Conservation (phyloP, 1,284 basidiomycete species). For the Puccinia triticina region DNA sequence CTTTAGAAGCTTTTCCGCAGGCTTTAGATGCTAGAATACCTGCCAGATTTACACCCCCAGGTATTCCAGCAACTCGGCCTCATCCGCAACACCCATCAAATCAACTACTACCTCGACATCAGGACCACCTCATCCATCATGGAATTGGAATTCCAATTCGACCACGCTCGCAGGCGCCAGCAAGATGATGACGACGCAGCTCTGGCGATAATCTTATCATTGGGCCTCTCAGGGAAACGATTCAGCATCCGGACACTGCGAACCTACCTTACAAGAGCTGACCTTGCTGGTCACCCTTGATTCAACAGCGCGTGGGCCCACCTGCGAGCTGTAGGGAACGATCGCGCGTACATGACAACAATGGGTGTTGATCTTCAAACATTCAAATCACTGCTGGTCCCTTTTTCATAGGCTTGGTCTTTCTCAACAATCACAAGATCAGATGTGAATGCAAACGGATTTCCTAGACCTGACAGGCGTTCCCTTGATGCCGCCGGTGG, state of each 20-base stretch:
- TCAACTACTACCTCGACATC: too few species aligned
- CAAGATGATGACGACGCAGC: neutral
- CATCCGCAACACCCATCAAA: too few species aligned
- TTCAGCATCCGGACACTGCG: neutral
- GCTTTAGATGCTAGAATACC: too few species aligned
- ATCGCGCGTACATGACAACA: neutral
- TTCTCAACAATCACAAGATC: constrained; percentile 59
- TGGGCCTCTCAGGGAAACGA: neutral
- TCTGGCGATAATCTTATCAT: neutral
- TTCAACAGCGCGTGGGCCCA: neutral
- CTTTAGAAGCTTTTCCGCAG: too few species aligned
- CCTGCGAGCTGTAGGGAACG: neutral
- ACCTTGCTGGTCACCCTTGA: constrained; percentile 7
- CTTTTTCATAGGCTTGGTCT: constrained; percentile 59
- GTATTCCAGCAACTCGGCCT: too few species aligned
- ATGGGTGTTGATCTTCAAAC: neutral
- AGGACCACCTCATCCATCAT: too few species aligned
- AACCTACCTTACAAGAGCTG: neutral
- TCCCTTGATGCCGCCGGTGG: constrained; percentile 65
- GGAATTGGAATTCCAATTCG: too few species aligned
- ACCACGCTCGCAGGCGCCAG: neutral
- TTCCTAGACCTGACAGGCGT: constrained; percentile 58
- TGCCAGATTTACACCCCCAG: too few species aligned
- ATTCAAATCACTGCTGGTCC: neutral
- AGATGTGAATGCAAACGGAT: constrained; percentile 58